These are phyloP conservation scores for Exophiala aquamarina DNA, from an alignment of 2,329 filamentous ascomycete genomes.

Conservation along the genomic window DNA sequence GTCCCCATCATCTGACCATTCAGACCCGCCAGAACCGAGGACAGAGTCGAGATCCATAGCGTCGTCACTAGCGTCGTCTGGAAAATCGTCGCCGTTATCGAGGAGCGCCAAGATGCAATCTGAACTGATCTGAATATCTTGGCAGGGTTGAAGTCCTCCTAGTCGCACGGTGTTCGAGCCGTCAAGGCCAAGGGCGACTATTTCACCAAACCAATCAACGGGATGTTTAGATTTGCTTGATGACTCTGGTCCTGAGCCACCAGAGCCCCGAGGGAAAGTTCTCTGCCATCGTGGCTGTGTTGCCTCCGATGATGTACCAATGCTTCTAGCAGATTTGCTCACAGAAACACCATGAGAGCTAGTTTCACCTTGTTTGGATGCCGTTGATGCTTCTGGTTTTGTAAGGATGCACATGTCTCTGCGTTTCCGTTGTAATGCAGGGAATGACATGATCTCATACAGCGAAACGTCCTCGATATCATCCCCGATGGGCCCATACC, in stretches of 20 bases:
- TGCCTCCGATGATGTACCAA: too few relatives aligned
- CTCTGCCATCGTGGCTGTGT: too few relatives aligned
- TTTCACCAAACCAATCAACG: conserved; percentile 56
- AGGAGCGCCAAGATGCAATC: conserved; percentile 51
- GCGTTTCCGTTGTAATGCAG: conserved; percentile 48
- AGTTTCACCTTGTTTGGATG: too few relatives aligned
- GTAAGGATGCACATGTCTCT: conserved; percentile 52
- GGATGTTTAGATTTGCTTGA: too few relatives aligned
- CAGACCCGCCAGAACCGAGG: conserved; percentile 33
- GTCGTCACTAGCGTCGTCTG: conserved; percentile 33
- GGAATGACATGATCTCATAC: conserved; percentile 56
- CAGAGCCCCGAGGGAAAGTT: too few relatives aligned
- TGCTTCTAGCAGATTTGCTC: too few relatives aligned
- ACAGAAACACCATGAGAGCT: too few relatives aligned
- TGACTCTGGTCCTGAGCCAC: too few relatives aligned
- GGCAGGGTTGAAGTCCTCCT: conserved; percentile 48
- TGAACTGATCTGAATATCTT: conserved; percentile 50
- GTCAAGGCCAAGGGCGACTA: conserved; percentile 55
- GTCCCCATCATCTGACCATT: conserved; percentile 17
- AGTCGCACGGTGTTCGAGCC: conserved; percentile 56
- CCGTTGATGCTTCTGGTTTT: too few relatives aligned
- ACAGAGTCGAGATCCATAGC: conserved; percentile 35
- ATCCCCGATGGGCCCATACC: conserved; percentile 43
- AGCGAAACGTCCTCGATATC: conserved; percentile 54
- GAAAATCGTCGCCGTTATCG: conserved; percentile 32